Conservation (phyloP, 208 protist species). For the Balamuthia mandrillaris region DNA sequence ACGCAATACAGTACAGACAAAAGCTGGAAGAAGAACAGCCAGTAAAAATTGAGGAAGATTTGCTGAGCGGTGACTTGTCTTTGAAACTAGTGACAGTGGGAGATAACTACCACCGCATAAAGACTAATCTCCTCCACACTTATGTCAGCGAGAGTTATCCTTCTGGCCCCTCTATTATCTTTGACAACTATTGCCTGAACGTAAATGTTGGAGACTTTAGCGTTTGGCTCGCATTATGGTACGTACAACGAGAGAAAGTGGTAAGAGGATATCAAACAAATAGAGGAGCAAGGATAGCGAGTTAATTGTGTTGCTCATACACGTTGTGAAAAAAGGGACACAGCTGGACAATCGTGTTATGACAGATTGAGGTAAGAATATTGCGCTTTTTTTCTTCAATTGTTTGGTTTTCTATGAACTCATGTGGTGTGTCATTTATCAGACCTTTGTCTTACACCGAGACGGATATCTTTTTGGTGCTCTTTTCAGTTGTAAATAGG, state of each 20-base stretch:
- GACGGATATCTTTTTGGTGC: constrained; percentile 6
- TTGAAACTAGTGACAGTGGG: not conserved
- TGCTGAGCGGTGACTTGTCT: not conserved
- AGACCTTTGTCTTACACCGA: not conserved
- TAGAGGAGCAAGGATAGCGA: no score
- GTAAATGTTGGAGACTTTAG: not conserved
- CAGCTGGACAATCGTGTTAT: no score
- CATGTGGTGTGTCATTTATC: not conserved
- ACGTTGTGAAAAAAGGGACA: not conserved
- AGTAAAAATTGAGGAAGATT: not conserved
- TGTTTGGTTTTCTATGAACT: not conserved
- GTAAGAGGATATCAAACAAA: not conserved
- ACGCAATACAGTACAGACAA: not conserved
- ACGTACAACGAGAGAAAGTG: no score
- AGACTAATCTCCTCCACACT: not conserved
- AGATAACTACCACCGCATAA: not conserved
- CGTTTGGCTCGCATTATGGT: not conserved
- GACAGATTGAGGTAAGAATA: no score
- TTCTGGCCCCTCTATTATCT: not conserved
- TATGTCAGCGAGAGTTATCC: not conserved
- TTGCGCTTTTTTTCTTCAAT: not conserved
- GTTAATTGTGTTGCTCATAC: not conserved
- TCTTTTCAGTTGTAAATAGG: not conserved
- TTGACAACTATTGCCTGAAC: not conserved
- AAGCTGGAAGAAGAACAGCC: not conserved